Evolutionary conservation across 495 filamentous ascomycete genomes (phyloP).

Genomic region (Xylaria intraflava): DNA sequence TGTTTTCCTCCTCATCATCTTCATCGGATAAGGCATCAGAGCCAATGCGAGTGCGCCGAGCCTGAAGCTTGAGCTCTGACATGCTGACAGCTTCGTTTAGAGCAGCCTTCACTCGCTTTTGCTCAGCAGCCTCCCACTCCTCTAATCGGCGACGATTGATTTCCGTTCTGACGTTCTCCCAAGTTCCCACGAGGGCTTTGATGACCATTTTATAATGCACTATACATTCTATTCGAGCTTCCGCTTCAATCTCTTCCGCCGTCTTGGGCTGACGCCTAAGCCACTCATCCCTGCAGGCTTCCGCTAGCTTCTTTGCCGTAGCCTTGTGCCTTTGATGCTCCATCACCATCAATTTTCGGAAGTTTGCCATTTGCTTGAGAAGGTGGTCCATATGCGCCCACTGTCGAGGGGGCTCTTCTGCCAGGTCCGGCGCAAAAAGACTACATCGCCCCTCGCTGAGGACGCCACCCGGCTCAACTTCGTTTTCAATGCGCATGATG

Average conservation of each 20-base stretch:
- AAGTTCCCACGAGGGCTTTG: constrained; percentile 64
- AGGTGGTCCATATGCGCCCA: constrained; percentile 84
- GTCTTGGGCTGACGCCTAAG: constrained; percentile 61
- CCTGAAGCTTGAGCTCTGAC: constrained; percentile 51
- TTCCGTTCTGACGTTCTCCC: constrained; percentile 69
- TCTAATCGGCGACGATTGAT: constrained; percentile 65
- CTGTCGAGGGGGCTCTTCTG: constrained; percentile 65
- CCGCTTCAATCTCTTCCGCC: constrained; percentile 58
- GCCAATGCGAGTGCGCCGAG: constrained; percentile 39
- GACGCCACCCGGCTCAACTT: constrained; percentile 64
- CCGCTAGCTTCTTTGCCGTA: constrained; percentile 59
- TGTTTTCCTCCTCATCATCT: constrained; percentile 35
- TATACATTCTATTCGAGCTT: constrained; percentile 46
- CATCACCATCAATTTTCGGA: constrained; percentile 66
- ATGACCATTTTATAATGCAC: constrained; percentile 58
- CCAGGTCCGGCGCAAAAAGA: constrained; percentile 68
- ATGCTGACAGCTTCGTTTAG: constrained; percentile 78
- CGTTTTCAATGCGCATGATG: constrained; percentile 59
- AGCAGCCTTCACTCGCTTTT: constrained; percentile 70
- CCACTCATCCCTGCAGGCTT: constrained; percentile 56
- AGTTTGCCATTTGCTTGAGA: constrained; percentile 69
- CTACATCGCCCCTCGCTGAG: constrained; percentile 66
- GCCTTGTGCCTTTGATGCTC: constrained; percentile 68
- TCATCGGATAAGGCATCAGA: constrained; percentile 51
- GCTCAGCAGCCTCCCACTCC: constrained; percentile 80